phyloP scores from a whole-genome alignment of 768 basidiomycete genomes.

The Tricholoma terreum region DNA sequence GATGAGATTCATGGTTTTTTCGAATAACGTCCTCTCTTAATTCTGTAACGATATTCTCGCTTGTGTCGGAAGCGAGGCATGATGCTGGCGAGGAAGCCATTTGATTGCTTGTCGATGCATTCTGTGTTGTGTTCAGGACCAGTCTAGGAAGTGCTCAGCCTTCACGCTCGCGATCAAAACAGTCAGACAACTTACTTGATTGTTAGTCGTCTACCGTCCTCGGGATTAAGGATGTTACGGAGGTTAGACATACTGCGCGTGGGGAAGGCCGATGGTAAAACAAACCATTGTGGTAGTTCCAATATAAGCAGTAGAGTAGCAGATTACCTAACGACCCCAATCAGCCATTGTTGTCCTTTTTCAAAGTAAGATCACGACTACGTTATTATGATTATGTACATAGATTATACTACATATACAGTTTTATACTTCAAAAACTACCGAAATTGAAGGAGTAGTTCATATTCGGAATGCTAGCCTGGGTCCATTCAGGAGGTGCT shows the following conservation, averaged over 20 bases:
- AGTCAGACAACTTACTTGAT: constrained; percentile 37
- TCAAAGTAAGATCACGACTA: constrained; percentile 3
- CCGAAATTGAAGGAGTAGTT: constrained; percentile 17
- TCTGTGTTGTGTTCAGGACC: constrained; percentile 22
- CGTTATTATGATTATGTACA: not conserved
- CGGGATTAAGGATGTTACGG: constrained; percentile 55
- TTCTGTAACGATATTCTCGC: constrained; percentile 28
- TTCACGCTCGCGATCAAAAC: constrained; percentile 10
- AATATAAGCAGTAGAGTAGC: constrained; percentile 9
- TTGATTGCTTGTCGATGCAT: constrained; percentile 24
- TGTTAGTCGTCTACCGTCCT: constrained; percentile 34
- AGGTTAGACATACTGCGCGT: constrained; percentile 50
- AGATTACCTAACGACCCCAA: constrained; percentile 21
- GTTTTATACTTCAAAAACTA: constrained; percentile 5
- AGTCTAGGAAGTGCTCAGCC: constrained; percentile 15
- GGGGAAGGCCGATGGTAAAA: constrained; percentile 22
- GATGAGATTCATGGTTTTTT: constrained; percentile 54
- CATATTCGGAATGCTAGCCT: constrained; percentile 11
- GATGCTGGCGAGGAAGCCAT: constrained; percentile 26
- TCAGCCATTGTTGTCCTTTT: constrained; percentile 16
- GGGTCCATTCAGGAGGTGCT: constrained; percentile 9
- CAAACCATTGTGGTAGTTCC: constrained; percentile 30
- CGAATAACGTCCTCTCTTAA: constrained; percentile 16
- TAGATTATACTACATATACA: constrained; percentile 5
- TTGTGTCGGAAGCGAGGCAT: constrained; percentile 32